Evolutionary conservation across 495 filamentous ascomycete species (phyloP).

Genomic region (Elaphomyces granulatus): DNA sequence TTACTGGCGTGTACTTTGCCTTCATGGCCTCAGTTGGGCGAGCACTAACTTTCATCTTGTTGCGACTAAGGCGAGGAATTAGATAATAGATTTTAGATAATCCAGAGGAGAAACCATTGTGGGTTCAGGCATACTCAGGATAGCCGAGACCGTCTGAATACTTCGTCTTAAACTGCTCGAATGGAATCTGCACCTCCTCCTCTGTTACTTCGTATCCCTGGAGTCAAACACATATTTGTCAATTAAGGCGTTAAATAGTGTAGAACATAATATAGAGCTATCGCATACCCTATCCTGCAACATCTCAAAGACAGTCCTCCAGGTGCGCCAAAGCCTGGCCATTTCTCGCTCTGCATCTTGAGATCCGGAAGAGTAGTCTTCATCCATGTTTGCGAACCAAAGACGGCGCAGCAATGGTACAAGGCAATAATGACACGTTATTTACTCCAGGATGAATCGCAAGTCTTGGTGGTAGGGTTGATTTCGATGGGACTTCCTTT

Average conservation of each 20-base stretch:
- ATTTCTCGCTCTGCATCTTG: constrained; percentile 50
- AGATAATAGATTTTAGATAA: too few relatives aligned
- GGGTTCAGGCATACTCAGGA: constrained; percentile 43
- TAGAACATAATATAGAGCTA: too few relatives aligned
- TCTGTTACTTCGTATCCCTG: constrained; percentile 89
- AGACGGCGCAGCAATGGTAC: too few relatives aligned
- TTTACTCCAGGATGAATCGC: too few relatives aligned
- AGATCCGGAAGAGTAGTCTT: constrained; percentile 32
- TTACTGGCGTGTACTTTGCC: constrained; percentile 57
- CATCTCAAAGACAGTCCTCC: constrained; percentile 81
- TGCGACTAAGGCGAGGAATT: constrained; percentile 43
- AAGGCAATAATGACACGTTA: too few relatives aligned
- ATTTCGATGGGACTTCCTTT: too few relatives aligned
- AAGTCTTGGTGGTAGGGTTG: too few relatives aligned
- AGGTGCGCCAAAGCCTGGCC: constrained; percentile 71
- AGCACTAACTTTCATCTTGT: constrained; percentile 71
- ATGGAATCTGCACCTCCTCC: constrained; percentile 69
- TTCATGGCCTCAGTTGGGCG: constrained; percentile 72
- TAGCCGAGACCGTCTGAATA: constrained; percentile 56
- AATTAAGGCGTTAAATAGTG: too few relatives aligned
- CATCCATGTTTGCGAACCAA: constrained; percentile 35
- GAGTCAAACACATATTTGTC: background rate
- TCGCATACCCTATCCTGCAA: constrained; percentile 56
- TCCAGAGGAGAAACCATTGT: background rate
- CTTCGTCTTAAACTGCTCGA: constrained; percentile 54